phyloP scores from a whole-genome alignment of 768 basidiomycete species.

The Boletus insuetus region DNA sequence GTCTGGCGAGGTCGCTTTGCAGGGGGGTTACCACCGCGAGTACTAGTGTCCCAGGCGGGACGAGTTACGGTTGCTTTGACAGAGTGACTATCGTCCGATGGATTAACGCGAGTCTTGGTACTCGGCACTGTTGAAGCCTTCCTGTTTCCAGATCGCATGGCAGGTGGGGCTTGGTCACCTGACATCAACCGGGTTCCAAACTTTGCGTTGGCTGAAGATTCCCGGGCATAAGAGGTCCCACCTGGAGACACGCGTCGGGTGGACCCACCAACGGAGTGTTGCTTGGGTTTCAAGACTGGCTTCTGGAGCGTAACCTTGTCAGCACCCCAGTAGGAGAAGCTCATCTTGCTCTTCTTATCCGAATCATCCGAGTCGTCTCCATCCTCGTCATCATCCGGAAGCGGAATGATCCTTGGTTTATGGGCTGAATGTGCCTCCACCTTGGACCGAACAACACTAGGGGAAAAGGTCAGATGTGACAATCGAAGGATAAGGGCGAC shows the following conservation, averaged over 20 bases:
- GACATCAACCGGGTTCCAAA: conserved; percentile 83
- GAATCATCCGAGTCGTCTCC: conserved; percentile 78
- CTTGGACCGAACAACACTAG: conserved; percentile 70
- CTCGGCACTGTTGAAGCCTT: conserved; percentile 45
- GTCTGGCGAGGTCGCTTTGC: conserved; percentile 66
- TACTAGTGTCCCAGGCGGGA: conserved; percentile 71
- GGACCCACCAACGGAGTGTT: conserved; percentile 34
- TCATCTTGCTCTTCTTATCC: conserved; percentile 90
- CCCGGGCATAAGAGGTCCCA: conserved; percentile 61
- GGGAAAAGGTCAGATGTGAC: conserved; percentile 5
- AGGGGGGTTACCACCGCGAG: conserved; percentile 39
- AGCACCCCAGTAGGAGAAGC: conserved; percentile 91
- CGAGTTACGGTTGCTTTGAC: conserved; percentile 72
- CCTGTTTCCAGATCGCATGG: conserved; percentile 60
- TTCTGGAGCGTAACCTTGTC: conserved; percentile 88
- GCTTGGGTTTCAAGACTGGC: conserved; percentile 55
- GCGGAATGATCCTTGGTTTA: conserved; percentile 65
- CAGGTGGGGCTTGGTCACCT: conserved; percentile 44
- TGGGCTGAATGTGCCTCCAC: conserved; percentile 54
- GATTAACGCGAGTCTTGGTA: conserved; percentile 45
- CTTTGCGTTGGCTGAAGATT: conserved; percentile 89
- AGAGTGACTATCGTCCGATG: conserved; percentile 64
- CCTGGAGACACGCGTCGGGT: conserved; percentile 40
- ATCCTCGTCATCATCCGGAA: conserved; percentile 60
- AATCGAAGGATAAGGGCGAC: conserved; percentile 10